Base-by-base conservation (phyloP, 176 grass and related monocot genomes). In the Lolium perenne region DNA sequence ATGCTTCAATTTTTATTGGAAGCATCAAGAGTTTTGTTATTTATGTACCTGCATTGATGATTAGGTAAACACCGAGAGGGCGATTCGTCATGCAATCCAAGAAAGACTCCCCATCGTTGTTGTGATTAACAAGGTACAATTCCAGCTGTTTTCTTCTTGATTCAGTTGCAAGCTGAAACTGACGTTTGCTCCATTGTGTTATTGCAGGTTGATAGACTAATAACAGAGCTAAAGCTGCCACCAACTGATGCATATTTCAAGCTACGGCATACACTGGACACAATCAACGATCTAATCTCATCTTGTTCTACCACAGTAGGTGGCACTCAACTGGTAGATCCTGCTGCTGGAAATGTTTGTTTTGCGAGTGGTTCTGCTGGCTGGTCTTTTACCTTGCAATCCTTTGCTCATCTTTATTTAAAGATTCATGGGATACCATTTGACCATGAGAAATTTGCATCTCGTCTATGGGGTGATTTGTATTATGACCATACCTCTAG, bases 241-340 rank as follows among this genome's bases (percentile, higher is more conserved):
- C 94, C 97, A 50, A 96, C 94, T 89, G 97, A 99, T 82, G 94
- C 97, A 41, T 99, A 96, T 86, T 99, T 99, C 89, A 99, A 99
- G 88, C 66, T 99, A 29, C 85, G 94, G 38, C 97, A 99, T 82
- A 99, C 94, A 65, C 79, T 94, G 73, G 97, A 99, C 65, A 82
- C 84, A 20, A 94, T 99, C 77, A 99, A 99, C 58, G 97, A 99
- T 77, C 77, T 99, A 71, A 99, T 99, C 71, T 89, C 90, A 8
- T 99, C 97, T 35, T 99, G 87, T 88, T 99, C 94, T 71, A 95
- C 97, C 57, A 92, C 92, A 84, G 92, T 94, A 76, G 92, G 93
- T 76, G 97, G 94, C 23, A 88, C 92, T 80, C 97, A 92, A 65
- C 74, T 91, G 81, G 88, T 98, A 38, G 97, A 98, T 84, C 97